phyloP scores from a whole-genome alignment of 208 protist species.

The Wallacemonas sp. region DNA sequence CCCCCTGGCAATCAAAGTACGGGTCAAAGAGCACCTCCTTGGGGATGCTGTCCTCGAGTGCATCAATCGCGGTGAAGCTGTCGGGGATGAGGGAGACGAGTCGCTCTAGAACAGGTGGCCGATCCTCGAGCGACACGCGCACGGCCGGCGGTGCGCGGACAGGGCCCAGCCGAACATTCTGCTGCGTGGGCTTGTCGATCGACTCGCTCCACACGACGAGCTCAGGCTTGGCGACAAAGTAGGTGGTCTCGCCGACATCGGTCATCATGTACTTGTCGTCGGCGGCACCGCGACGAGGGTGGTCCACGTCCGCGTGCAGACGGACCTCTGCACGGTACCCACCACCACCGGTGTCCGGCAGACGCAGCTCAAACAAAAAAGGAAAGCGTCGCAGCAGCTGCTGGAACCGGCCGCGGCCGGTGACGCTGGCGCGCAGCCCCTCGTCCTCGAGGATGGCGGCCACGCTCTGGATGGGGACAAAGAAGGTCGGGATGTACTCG shows the following conservation, averaged over 20 bases:
- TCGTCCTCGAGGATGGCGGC: slow-evolving; percentile 83
- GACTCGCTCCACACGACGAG: slow-evolving; percentile 66
- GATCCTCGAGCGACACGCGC: slow-evolving; percentile 77
- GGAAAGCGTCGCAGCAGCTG: slow-evolving; percentile 64
- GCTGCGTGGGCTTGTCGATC: slow-evolving; percentile 47
- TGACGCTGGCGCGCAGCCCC: slow-evolving; percentile 48
- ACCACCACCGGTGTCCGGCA: slow-evolving; percentile 21
- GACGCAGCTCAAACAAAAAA: slow-evolving; percentile 77
- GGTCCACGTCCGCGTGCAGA: slow-evolving; percentile 68
- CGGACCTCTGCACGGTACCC: slow-evolving; percentile 51
- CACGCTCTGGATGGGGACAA: slow-evolving; percentile 66
- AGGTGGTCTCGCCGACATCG: slow-evolving; percentile 70
- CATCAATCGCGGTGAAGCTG: slow-evolving; percentile 62
- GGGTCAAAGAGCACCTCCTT: slow-evolving; percentile 88
- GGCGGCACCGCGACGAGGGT: slow-evolving; percentile 68
- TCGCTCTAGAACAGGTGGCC: slow-evolving; percentile 81
- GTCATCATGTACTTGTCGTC: slow-evolving; percentile 88
- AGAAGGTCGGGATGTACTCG: slow-evolving; percentile 85
- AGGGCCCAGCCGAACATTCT: slow-evolving; percentile 55
- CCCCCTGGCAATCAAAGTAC: slow-evolving; percentile 92
- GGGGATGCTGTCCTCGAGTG: slow-evolving; percentile 74
- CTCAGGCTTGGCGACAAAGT: slow-evolving; percentile 77
- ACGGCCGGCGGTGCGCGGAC: slow-evolving; percentile 66
- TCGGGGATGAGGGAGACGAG: slow-evolving; percentile 68
- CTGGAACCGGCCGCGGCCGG: slow-evolving; percentile 56